Evolutionary conservation across 768 basidiomycete species (phyloP).

Genomic region (Russula sp.): DNA sequence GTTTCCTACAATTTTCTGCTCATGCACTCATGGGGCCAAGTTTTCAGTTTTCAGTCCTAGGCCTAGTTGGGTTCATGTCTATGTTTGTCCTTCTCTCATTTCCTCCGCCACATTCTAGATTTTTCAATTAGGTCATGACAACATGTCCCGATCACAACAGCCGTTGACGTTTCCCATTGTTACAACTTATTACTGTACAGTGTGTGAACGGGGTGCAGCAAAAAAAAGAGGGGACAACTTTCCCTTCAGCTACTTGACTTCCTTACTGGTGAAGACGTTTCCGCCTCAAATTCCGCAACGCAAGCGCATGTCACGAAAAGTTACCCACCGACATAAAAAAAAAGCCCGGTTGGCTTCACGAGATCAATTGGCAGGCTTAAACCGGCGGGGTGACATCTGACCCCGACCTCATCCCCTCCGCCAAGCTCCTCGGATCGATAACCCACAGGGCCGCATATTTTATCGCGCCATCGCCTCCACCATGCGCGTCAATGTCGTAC

Average conservation of each 20-base stretch:
- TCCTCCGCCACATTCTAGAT: neutral
- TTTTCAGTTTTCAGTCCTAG: no score
- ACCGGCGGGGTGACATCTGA: slow-evolving; percentile 33
- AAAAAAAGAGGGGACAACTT: neutral
- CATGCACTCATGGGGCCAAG: no score
- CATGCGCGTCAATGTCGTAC: slow-evolving; percentile 22
- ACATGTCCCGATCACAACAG: slow-evolving; percentile 1
- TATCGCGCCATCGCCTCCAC: slow-evolving; percentile 16
- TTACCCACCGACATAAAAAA: neutral
- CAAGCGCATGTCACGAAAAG: neutral
- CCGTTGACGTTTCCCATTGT: slow-evolving; percentile 7
- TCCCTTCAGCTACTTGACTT: neutral
- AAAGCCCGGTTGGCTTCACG: neutral
- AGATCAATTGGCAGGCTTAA: neutral
- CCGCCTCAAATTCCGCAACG: neutral
- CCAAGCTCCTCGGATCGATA: slow-evolving; percentile 75
- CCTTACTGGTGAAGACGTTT: neutral
- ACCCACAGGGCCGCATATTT: slow-evolving; percentile 57
- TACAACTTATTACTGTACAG: neutral
- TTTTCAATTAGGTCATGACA: slow-evolving; percentile 10
- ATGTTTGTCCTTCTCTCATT: neutral
- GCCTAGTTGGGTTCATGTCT: neutral
- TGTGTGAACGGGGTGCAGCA: slow-evolving; percentile 1
- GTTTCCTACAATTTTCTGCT: neutral
- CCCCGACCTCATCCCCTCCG: slow-evolving; percentile 53